Percentiles rank a stretch among this genome's conserved stretches.
These are phyloP conservation scores for Leccinum uliginosum DNA, from an alignment of 768 basidiomycete genomes.

Conservation along the genomic window DNA sequence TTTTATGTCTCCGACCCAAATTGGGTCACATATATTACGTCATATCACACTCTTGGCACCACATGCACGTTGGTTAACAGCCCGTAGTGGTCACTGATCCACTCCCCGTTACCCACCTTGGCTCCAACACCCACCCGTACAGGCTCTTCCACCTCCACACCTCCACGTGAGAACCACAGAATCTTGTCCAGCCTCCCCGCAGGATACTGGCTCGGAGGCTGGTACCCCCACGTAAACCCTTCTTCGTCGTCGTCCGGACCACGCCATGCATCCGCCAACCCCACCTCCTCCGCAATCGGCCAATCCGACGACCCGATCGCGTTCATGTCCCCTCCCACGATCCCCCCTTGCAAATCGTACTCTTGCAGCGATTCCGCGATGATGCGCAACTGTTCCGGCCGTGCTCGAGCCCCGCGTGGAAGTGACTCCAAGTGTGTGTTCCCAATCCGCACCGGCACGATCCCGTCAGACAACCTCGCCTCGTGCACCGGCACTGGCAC, in stretches of 20 bases:
- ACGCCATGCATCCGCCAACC: conserved; percentile 59
- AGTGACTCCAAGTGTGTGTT: conserved; percentile 78
- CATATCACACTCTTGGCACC: conserved; percentile 1
- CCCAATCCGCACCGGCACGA: conserved; percentile 52
- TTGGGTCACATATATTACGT: conserved; percentile 9
- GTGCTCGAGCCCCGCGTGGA: conserved; percentile 39
- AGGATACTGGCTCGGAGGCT: conserved; percentile 45
- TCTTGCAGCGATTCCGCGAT: conserved; percentile 49
- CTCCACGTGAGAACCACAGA: conserved; percentile 47
- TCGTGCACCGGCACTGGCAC: conserved; percentile 30
- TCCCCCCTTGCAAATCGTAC: conserved; percentile 46
- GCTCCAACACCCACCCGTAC: conserved; percentile 53
- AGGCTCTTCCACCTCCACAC: conserved; percentile 51
- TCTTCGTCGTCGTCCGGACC: conserved; percentile 39
- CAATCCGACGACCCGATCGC: conserved; percentile 48
- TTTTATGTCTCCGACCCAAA: conserved; percentile 35
- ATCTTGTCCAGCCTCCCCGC: conserved; percentile 63
- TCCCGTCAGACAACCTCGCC: conserved; percentile 31
- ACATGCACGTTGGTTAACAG: conserved; percentile 40
- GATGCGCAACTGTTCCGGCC: conserved; percentile 48
- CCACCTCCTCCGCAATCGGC: conserved; percentile 38
- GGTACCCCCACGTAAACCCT: conserved; percentile 69
- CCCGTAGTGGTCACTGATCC: conserved; percentile 70
- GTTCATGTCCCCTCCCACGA: conserved; percentile 75
- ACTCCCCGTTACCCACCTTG: conserved; percentile 39